Evolutionary conservation across 768 basidiomycete species (phyloP), one percentile per base, ranked within the genome.

Genomic region (Boletales sp.): DNA sequence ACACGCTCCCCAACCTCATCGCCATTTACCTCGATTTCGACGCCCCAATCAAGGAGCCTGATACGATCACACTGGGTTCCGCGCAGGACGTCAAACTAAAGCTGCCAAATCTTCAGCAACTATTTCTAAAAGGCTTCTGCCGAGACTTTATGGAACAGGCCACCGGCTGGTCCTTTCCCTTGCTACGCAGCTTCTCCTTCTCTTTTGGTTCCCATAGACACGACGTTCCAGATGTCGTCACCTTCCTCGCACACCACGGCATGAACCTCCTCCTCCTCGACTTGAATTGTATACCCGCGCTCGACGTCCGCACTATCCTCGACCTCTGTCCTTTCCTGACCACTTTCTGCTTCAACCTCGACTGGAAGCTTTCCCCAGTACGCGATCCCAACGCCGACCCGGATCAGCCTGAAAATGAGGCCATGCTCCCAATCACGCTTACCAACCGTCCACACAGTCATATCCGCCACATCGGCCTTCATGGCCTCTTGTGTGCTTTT

Each of bases 61-160:
- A 82, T 27, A 66, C 66, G 13, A 69, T 80, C 35, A 72, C 72
- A 8, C 71, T 89, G 1, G 87, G 88, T 1, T 76, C 85, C 0
- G 84, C 87, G 0, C 70, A 74, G 14, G 74, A 80, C 49, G 65
- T 88, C 31, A 72, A 69, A 6, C 69, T 89, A 18, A 68, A 69
- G 19, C 70, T 89, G 15, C 78, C 76, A 0, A 59, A 70, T 21
- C 76, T 90, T 5, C 74, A 79, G 37, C 84, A 87, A 52, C 80
- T 90, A 35, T 78, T 80, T 7, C 62, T 90, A 2, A 72, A 73
- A 2, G 87, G 86, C 0, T 72, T 77, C 43, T 77, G 80, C 38
- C 76, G 78, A 18, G 82, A 84, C 45, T 81, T 90, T 55, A 57
- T 89, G 5, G 88, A 89, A 47, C 83, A 88, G 56, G 81, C 83